Percentiles rank a stretch among this genome's conserved stretches.
These are phyloP conservation scores for Dimocarpus longan DNA, from an alignment of 345 rosid species.

Conservation along the genomic window DNA sequence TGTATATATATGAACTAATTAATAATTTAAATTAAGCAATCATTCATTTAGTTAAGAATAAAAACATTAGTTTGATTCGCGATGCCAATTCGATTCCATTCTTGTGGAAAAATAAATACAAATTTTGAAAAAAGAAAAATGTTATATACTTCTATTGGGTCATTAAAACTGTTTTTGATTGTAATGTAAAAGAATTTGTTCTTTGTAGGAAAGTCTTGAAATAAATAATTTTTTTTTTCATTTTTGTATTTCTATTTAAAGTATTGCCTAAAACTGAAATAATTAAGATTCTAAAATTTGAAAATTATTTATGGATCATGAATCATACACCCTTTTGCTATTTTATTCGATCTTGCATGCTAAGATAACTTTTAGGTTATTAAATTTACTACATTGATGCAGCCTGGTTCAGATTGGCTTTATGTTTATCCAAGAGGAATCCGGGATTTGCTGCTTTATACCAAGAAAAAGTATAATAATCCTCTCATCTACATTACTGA, in stretches of 20 bases:
- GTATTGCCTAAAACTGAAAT: no score
- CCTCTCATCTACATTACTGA: slow-evolving; percentile 50
- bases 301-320: no score
- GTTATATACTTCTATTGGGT: neutral
- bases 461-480: slow-evolving; percentile 33
- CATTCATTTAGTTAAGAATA: neutral
- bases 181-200: no score
- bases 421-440: slow-evolving; percentile 35
- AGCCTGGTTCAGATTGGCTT: slow-evolving; percentile 35
- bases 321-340: no score
- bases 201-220: no score
- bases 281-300: no score
- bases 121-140: no score
- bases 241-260: no score
- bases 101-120: neutral
- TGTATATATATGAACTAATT: neutral
- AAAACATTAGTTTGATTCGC: neutral
- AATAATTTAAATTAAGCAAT: neutral
- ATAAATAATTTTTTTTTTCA: no score
- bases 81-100: neutral
- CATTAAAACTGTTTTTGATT: no score
- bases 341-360: no score
- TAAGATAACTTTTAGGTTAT: no score
- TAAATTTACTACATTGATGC: neutral
- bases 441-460: slow-evolving; percentile 24